phyloP scores from a whole-genome alignment of 805 yeast genomes.

The Metschnikowia proteae region DNA sequence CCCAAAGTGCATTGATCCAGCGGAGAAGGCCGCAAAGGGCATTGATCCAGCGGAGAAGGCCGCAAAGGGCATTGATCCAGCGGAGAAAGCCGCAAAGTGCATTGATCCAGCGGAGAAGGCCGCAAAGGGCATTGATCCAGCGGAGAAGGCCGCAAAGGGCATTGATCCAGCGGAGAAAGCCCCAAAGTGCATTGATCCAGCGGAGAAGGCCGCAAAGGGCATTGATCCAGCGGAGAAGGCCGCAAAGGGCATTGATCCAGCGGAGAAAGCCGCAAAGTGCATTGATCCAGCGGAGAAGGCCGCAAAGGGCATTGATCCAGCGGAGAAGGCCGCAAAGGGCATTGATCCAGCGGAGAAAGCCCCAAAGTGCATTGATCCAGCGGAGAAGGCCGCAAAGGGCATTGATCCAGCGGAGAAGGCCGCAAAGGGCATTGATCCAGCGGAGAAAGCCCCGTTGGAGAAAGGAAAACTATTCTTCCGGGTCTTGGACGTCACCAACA shows the following conservation, averaged over 20 bases:
- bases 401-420: not conserved
- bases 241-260: too few species aligned
- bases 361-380: too few species aligned
- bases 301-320: too few species aligned
- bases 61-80: not conserved
- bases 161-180: not conserved
- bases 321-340: not conserved
- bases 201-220: not conserved
- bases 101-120: not conserved
- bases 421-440: not conserved
- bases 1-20: too few species aligned
- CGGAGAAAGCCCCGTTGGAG: slow-evolving; percentile 21
- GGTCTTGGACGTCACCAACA: slow-evolving; percentile 42
- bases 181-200: too few species aligned
- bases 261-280: not conserved
- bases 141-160: not conserved
- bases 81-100: not conserved
- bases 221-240: not conserved
- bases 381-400: not conserved
- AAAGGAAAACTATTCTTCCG: slow-evolving; percentile 56
- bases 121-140: too few species aligned
- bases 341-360: not conserved
- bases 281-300: not conserved
- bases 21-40: not conserved
- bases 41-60: not conserved